These are phyloP conservation scores for Triadica sebifera DNA, from an alignment of 345 rosid species.

Conservation along the genomic window DNA sequence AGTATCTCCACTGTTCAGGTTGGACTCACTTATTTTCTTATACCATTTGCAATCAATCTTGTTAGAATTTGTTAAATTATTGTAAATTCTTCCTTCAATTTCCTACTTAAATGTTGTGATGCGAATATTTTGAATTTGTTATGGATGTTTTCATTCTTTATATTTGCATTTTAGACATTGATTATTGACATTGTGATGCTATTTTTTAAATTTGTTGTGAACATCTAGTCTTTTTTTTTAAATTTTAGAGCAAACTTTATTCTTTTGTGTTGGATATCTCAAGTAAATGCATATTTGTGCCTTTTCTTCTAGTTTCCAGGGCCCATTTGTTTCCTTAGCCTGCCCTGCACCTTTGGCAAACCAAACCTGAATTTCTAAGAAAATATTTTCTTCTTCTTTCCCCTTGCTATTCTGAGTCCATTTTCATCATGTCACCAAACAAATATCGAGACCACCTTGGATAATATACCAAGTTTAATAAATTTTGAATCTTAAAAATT, in stretches of 20 bases:
- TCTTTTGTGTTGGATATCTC: neutral
- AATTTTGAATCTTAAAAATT: neutral
- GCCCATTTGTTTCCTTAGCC: neutral
- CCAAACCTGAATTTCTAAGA: neutral
- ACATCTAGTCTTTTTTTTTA: neutral
- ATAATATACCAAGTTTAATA: neutral
- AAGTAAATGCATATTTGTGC: neutral
- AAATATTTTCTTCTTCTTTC: no score
- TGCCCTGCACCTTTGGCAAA: neutral
- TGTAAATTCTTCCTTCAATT: neutral
- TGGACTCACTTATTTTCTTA: neutral
- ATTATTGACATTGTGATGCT: neutral
- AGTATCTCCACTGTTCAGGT: slow-evolving; percentile 98
- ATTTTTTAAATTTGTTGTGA: neutral
- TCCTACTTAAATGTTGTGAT: neutral
- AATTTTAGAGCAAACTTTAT: neutral
- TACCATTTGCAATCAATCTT: neutral
- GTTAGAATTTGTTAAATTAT: neutral
- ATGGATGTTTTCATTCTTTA: neutral
- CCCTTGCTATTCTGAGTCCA: neutral
- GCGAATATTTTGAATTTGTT: neutral
- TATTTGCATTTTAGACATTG: neutral
- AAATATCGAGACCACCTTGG: neutral
- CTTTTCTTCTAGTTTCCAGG: neutral
- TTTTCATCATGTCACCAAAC: neutral